A percentile compares a stretch with the other conserved stretches of the same genome.
These are phyloP conservation scores for Hemileia vastatrix DNA, from an alignment of 1,284 basidiomycete species.

Conservation along the genomic window DNA sequence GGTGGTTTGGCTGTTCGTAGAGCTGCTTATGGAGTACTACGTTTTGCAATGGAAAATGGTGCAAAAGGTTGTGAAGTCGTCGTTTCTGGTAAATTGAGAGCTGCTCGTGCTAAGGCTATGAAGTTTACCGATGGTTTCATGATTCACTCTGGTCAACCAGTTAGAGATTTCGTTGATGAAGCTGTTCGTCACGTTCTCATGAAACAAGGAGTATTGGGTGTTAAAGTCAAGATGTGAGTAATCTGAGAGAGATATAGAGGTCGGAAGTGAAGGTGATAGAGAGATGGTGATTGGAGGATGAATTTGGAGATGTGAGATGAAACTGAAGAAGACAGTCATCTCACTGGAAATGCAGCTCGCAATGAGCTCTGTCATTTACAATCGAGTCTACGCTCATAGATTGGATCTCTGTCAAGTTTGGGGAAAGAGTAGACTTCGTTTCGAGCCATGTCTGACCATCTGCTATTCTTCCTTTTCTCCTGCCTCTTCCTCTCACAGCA, in stretches of 20 bases:
- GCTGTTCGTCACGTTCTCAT: conserved; percentile 45
- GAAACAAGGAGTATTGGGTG: conserved; percentile 46
- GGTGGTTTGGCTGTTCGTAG: conserved; percentile 44
- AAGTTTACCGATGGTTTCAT: conserved; percentile 46
- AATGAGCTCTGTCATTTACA: too few relatives aligned
- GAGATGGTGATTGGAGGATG: not conserved
- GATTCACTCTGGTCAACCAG: conserved; percentile 46
- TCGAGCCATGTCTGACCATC: too few relatives aligned
- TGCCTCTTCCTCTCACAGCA: conserved; percentile 19
- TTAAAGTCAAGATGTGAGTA: conserved; percentile 43
- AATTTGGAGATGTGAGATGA: not conserved
- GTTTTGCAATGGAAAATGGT: conserved; percentile 45
- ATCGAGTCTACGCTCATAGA: too few relatives aligned
- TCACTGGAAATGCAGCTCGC: too few relatives aligned
- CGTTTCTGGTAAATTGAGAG: conserved; percentile 44
- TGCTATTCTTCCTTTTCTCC: too few relatives aligned
- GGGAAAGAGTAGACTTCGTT: too few relatives aligned
- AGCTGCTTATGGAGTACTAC: conserved; percentile 45
- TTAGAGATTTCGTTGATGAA: conserved; percentile 44
- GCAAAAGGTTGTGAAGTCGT: conserved; percentile 46
- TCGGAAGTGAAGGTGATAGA: not conserved
- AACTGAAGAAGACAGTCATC: too few relatives aligned
- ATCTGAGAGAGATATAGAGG: not conserved
- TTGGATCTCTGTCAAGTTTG: too few relatives aligned
- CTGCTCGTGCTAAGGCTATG: conserved; percentile 45